phyloP scores from a whole-genome alignment of 352 stramenopile genomes.

The Saprolegnia diclina region DNA sequence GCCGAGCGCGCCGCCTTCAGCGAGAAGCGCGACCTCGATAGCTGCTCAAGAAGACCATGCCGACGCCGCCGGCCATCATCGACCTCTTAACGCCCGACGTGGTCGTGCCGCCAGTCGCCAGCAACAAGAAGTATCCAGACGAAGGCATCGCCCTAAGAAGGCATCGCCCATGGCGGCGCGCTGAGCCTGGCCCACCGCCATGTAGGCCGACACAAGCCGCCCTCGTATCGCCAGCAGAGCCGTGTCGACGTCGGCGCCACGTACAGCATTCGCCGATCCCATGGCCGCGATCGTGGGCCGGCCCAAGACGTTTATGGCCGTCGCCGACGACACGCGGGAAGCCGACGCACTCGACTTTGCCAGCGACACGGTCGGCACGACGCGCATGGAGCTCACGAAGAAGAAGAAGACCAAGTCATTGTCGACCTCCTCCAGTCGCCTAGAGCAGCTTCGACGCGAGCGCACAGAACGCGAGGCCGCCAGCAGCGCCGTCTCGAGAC shows the following conservation, averaged over 20 bases:
- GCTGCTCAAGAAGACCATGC: not conserved
- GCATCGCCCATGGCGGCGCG: conserved; percentile 10
- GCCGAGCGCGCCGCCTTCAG: conserved; percentile 33
- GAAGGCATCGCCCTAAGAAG: not conserved
- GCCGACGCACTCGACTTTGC: conserved; percentile 19
- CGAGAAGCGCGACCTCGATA: conserved; percentile 22
- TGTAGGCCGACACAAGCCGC: not conserved
- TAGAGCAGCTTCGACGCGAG: conserved; percentile 20
- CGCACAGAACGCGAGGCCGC: conserved; percentile 11
- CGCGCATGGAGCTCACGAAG: conserved; percentile 11
- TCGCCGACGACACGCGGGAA: not conserved
- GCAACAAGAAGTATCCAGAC: conserved; percentile 7
- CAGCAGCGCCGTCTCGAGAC: not conserved
- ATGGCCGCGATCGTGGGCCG: conserved; percentile 5
- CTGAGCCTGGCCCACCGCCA: conserved; percentile 22
- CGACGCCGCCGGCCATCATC: not conserved
- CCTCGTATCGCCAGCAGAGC: not conserved
- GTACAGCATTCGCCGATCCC: conserved; percentile 15
- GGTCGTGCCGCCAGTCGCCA: too few species aligned
- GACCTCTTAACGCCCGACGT: too few species aligned
- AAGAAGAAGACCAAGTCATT: conserved; percentile 13
- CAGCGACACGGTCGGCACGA: conserved; percentile 17
- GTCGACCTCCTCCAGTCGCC: not conserved
- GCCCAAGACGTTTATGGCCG: conserved; percentile 7
- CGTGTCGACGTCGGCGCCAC: too few species aligned